Percentiles rank a stretch among this genome's conserved stretches.
These are phyloP conservation scores for Geum urbanum DNA, from an alignment of 306 rosid species.

Conservation along the genomic window DNA sequence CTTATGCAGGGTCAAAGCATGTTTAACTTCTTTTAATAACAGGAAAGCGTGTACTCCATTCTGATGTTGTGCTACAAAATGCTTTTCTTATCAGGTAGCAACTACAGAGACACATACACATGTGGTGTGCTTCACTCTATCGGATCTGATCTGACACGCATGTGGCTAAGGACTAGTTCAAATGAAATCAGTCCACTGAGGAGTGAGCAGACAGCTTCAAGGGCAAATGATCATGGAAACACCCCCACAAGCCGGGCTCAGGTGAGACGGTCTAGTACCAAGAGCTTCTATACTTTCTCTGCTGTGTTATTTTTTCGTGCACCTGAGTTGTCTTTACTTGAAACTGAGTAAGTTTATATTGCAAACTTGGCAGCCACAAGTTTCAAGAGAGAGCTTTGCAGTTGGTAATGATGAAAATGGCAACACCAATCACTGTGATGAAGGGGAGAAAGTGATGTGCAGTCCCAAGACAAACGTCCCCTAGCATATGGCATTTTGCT, in stretches of 20 bases:
- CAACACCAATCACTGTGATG: not conserved
- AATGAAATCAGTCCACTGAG: conserved; percentile 40
- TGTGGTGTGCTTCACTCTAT: conserved; percentile 82
- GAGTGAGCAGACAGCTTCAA: conserved; percentile 46
- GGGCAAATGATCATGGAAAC: conserved; percentile 48
- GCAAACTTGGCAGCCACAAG: conserved; percentile 35
- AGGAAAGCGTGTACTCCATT: conserved; percentile 88
- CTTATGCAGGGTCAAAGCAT: not conserved
- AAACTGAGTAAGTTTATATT: not conserved
- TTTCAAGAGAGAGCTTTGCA: conserved; percentile 82
- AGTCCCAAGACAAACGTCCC: no score
- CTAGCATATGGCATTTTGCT: no score
- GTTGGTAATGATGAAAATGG: conserved; percentile 49
- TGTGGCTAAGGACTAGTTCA: conserved; percentile 57
- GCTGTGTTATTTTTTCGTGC: not conserved
- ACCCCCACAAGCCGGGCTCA: conserved; percentile 75
- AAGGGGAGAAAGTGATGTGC: no score
- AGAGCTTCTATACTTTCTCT: conserved; percentile 3
- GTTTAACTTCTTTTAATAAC: conserved; percentile 3
- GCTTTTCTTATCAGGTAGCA: conserved; percentile 45
- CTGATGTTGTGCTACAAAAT: conserved; percentile 56
- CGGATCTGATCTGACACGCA: conserved; percentile 92
- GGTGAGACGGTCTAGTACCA: conserved; percentile 29
- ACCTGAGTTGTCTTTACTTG: not conserved
- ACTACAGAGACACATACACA: conserved; percentile 56